Evolutionary conservation across 129 eudicot genomes (phyloP).

Genomic region (Daucus carota): DH1_v3.0 NC_030384.2:31589001-31589500

Average conservation of each 20-base stretch:
- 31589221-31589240: not conserved
- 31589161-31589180: not conserved
- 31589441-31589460: not conserved
- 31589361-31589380: not conserved
- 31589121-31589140: constrained; percentile 10
- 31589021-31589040: not conserved
- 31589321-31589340: not conserved
- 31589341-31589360: not conserved
- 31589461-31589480: not conserved
- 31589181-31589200: not conserved
- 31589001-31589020: constrained; percentile 37
- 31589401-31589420: not conserved
- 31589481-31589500: not conserved
- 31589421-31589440: not conserved
- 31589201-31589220: not conserved
- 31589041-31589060: not conserved
- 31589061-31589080: not conserved
- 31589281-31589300: not conserved
- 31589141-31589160: not conserved
- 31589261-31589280: not conserved
- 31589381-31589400: not conserved
- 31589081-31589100: not conserved
- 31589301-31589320: not conserved
- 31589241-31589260: not conserved
- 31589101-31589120: constrained; percentile 6